Base-by-base conservation (phyloP, 1,139 yeast species). In the Suhomyces choctaworum region DNA sequence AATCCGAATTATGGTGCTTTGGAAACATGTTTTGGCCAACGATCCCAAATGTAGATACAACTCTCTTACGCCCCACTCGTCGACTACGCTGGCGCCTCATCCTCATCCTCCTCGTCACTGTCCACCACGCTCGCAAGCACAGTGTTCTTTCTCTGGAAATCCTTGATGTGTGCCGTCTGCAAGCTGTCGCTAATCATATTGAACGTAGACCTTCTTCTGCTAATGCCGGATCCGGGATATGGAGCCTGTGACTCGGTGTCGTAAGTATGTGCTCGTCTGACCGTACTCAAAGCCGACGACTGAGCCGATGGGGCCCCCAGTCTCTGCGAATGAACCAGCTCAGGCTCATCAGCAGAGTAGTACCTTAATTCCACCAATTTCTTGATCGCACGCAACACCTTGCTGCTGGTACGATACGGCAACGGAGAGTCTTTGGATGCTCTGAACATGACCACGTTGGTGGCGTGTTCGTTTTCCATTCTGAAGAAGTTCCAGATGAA, bases 381-480 rank as follows among this genome's bases (percentile, higher is more conserved):
- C 38, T 65, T 65, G 27, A 70, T 64, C 2, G 76, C 75, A 20
- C 45, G 46, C 40, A 70, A 72, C 12, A 68, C 71, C 28, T 52
- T 56, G 1, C 42, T 34, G 2, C 67, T 53, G 0, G 78, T 62
- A 0, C 80, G 74, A 48, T 88, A 90, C 0, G 98, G 98, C 36
- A 92, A 64, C 4, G 94, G 87, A 4, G 88, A 67, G 45, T 90
- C 96, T 42, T 92, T 78, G 4, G 94, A 82, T 0, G 97, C 97
- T 46, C 95, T 73, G 58, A 82, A 86, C 31, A 87, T 65, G 35
- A 77, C 78, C 9, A 89, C 96, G 56, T 92, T 92, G 1, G 96
- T 82, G 29, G 89, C 80, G 60, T 94, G 98, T 60, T 92, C 97
- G 59, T 92, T 92, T 53, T 92, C 98, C 74, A 92, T 85, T 64